Evolutionary conservation across 768 basidiomycete species (phyloP), one percentile per base, ranked within the genome.

Genomic region (Leccinum arenicola): DNA sequence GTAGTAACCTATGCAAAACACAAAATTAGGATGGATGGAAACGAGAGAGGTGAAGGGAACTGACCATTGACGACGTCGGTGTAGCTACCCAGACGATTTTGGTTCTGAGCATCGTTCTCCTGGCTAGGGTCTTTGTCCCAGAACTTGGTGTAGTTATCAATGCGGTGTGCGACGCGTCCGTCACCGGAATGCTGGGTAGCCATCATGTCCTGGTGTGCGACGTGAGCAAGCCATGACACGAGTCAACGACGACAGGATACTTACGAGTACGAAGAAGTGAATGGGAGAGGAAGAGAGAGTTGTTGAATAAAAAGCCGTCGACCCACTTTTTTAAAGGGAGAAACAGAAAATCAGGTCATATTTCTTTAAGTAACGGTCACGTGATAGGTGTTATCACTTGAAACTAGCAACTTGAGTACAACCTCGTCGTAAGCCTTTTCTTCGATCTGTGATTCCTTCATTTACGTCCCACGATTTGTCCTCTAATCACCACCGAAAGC

Each of bases 11-110:
- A 53, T 4, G n/a, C 4, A 17, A 47, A 25, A 23, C 7, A 23
- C 7, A 9, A 29, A 6, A 12, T 48, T 0, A 50, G 27, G 8
- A 25, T 1, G 17, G 45, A 12, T 23, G 33, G 6, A 14, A 14
- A 21, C 6, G 40, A 10, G 11, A 12, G 3, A 23, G 9, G 17
- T n/a, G 8, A 50, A 27, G 49, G 12, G 11, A 6, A 75, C 82
- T 55, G 53, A 92, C 93, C 94, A 64, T 97, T 96, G 60, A 98
- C 91, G 60, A 99, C 93, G 55, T 97, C 93, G 12, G 89, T 87
- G 74, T 98, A 98, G 68, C 84, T 85, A 40, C 84, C 83, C 48
- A 95, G 75, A 60, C 96, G 83, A 68, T 85, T 86, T 58, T 88
- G 80, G 60, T 81, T 89, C 73, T 92, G 83, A 12, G 74, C 76